These are phyloP conservation scores for Fraxinus americana DNA, from an alignment of 257 asterid genomes.

Conservation along the genomic window DNA sequence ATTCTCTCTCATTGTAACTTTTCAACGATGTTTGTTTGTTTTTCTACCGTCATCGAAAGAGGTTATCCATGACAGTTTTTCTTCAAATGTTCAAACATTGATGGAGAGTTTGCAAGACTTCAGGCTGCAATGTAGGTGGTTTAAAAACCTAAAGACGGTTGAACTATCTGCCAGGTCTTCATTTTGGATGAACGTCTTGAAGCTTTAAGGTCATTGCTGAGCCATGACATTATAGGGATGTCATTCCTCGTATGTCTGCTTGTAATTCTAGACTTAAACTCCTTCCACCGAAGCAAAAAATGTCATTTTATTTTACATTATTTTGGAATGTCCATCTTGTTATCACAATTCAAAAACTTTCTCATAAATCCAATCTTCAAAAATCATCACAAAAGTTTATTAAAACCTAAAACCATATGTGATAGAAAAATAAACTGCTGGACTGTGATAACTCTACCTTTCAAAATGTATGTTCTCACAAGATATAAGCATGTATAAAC, in stretches of 20 bases:
- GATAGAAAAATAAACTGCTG: too few relatives aligned
- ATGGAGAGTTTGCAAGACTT: background rate
- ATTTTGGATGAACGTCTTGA: background rate
- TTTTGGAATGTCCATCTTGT: too few relatives aligned
- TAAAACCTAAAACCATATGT: too few relatives aligned
- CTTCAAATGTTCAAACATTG: background rate
- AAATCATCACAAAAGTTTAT: too few relatives aligned
- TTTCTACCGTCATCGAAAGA: background rate
- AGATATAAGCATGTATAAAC: too few relatives aligned
- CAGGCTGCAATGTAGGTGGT: background rate
- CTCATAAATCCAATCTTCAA: too few relatives aligned
- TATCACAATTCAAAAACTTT: too few relatives aligned
- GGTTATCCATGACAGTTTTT: background rate
- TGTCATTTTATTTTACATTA: too few relatives aligned
- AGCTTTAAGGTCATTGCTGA: background rate
- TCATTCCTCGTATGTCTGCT: background rate
- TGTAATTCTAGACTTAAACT: background rate
- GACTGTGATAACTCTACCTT: too few relatives aligned
- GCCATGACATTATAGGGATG: background rate
- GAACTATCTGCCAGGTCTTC: background rate
- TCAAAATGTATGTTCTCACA: too few relatives aligned
- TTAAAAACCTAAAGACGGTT: background rate
- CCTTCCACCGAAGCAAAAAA: background rate
- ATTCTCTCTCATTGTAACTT: background rate
- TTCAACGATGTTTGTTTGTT: background rate